Evolutionary conservation across 2,329 filamentous ascomycete species (phyloP).

Genomic region (Fusarium temperatum): DNA sequence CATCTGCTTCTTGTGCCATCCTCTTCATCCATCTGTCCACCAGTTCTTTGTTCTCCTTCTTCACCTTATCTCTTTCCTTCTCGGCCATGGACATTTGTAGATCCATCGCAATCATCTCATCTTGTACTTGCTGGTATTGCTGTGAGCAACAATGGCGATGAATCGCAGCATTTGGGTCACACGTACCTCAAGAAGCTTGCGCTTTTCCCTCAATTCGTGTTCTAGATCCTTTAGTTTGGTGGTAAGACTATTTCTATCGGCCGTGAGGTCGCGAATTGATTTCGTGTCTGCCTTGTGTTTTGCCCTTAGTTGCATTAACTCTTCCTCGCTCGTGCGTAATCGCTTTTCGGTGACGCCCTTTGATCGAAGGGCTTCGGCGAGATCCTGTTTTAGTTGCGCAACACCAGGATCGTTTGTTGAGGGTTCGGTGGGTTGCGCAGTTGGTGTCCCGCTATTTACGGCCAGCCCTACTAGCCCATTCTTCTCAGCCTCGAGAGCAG

Average conservation of each 20-base stretch:
- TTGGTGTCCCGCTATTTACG: slow-evolving; percentile 37
- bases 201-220: slow-evolving; percentile 85
- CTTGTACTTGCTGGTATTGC: slow-evolving; percentile 75
- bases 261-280: slow-evolving; percentile 68
- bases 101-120: slow-evolving; percentile 89
- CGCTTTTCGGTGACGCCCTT: slow-evolving; percentile 73
- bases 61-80: slow-evolving; percentile 75
- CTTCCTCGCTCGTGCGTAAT: slow-evolving; percentile 68
- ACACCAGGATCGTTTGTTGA: slow-evolving; percentile 46
- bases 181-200: slow-evolving; percentile 77
- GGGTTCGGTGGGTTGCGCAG: slow-evolving; percentile 20
- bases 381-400: slow-evolving; percentile 70
- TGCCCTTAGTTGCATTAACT: slow-evolving; percentile 70
- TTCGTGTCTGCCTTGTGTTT: slow-evolving; percentile 68
- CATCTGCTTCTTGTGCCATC: slow-evolving; percentile 86
- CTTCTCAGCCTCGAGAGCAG: slow-evolving; percentile 68
- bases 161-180: neutral
- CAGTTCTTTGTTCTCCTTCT: slow-evolving; percentile 86
- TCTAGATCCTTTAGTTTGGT: slow-evolving; percentile 80
- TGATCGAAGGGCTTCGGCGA: slow-evolving; percentile 79
- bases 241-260: slow-evolving; percentile 68
- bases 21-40: slow-evolving; percentile 91
- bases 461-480: slow-evolving; percentile 48
- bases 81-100: slow-evolving; percentile 89
- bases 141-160: slow-evolving; percentile 16